Evolutionary conservation across 345 rosid genomes (phyloP), one percentile per base, ranked within the genome.

Genomic region (Brassica carinata): DNA sequence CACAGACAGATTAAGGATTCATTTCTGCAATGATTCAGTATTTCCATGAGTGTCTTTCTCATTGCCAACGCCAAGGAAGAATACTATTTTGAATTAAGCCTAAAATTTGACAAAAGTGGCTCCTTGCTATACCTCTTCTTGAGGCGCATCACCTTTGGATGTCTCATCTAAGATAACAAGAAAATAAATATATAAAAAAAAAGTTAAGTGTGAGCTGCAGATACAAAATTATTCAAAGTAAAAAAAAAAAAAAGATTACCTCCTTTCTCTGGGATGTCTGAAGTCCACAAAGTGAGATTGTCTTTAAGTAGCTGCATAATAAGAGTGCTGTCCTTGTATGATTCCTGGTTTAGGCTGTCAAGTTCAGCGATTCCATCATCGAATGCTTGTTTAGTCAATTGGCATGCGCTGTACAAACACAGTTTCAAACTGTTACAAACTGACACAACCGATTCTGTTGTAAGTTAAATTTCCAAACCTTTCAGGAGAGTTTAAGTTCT

Each of bases 231-330:
- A 40, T 40, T 40, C 9, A 40, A 40, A 10, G 13, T 9, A 9
- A 40, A 4, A 40, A 40, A 40, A 40, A 38, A 8, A 38, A 38
- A 8, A 13, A 14, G 13, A 40, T 40, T 88, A 90, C 98, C 95
- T 87, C 97, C 98, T 83, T 95, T 97, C 83, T 95, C 98, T 43
- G 91, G 90, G 83, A 95, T 89, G 85, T 95, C 98, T 69, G 97
- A 93, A 82, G 99, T 95, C 99, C 98, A 95, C 66, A 95, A 91
- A 27, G 99, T 91, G 87, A 95, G 99, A 85, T 95, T 93, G 67
- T 95, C 99, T 88, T 97, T 91, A 78, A 95, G 86, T 75, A 93
- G 92, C 90, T 95, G 99, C 97, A 95, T 95, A 11, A 95, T 95
- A 74, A 93, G 89, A 62, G 98, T 93, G 86, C 98, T 93, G 82